Conservation (phyloP, 2,329 filamentous ascomycete species). For the Metarhizium album region DNA sequence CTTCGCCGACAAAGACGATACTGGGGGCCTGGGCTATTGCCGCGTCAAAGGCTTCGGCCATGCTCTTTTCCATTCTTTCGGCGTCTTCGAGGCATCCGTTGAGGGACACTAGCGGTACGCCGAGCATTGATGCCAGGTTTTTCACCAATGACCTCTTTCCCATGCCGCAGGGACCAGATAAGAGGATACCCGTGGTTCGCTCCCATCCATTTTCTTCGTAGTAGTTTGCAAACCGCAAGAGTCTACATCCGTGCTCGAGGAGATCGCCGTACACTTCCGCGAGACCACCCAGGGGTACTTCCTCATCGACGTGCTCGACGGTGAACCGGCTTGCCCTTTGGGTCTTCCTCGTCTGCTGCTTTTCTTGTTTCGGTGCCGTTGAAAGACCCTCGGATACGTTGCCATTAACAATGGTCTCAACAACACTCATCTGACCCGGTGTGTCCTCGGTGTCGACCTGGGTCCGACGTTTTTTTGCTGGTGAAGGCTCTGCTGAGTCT, state of each 20-base stretch:
- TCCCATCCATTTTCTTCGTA: conserved; percentile 10
- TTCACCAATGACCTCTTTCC: conserved; percentile 72
- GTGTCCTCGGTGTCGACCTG: conserved; percentile 17
- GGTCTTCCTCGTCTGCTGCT: conserved; percentile 19
- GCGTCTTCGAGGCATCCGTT: conserved; percentile 24
- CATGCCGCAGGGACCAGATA: conserved; percentile 71
- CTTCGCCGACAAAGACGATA: conserved; percentile 83
- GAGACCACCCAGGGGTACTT: conserved; percentile 19
- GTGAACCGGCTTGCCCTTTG: conserved; percentile 20
- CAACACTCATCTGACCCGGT: conserved; percentile 5
- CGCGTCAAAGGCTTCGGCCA: conserved; percentile 49
- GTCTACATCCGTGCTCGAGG: conserved; percentile 4
- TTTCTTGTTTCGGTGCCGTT: conserved; percentile 15
- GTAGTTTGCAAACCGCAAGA: conserved; percentile 14
- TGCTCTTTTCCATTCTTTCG: conserved; percentile 28
- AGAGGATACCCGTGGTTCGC: conserved; percentile 46
- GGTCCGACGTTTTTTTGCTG: conserved; percentile 23
- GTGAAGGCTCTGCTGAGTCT: conserved; percentile 13
- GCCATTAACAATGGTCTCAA: conserved; percentile 2
- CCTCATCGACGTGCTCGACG: conserved; percentile 17
- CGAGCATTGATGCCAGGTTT: conserved; percentile 60
- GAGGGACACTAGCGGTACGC: conserved; percentile 59
- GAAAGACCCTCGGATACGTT: not conserved
- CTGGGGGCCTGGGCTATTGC: conserved; percentile 79
- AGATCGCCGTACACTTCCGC: conserved; percentile 15